phyloP scores from a whole-genome alignment of 768 basidiomycete genomes.

The Macrolepiota albuminosa region DNA sequence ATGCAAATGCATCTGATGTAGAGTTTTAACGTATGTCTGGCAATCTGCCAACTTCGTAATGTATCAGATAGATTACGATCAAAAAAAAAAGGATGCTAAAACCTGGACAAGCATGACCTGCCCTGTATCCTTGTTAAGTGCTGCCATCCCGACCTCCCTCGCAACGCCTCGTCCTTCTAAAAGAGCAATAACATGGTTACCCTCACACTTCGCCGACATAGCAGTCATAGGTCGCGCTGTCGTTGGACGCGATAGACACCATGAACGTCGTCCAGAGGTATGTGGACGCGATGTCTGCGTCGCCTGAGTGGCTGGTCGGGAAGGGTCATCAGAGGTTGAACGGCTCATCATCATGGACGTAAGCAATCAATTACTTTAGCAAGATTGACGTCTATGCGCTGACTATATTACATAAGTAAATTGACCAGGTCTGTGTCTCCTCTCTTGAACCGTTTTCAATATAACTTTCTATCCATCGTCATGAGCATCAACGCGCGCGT shows the following conservation, averaged over 20 bases:
- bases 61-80: background rate
- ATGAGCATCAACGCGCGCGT: no score
- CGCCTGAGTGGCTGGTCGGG: conserved; percentile 1
- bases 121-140: conserved; percentile 76
- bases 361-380: background rate
- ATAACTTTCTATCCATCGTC: no score
- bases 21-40: conserved; percentile 83
- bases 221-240: conserved; percentile 65
- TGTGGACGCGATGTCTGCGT: background rate
- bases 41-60: conserved; percentile 68
- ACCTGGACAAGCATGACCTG: conserved; percentile 78
- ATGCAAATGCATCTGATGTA: conserved; percentile 82
- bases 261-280: conserved; percentile 30
- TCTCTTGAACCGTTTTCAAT: no score
- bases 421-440: no score
- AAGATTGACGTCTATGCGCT: no score
- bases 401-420: no score
- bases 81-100: background rate
- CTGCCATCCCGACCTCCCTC: conserved; percentile 83
- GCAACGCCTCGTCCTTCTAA: conserved; percentile 76
- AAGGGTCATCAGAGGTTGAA: background rate
- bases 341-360: background rate
- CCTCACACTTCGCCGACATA: conserved; percentile 53
- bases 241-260: conserved; percentile 54
- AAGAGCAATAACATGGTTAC: conserved; percentile 61